phyloP scores from a whole-genome alignment of 495 filamentous ascomycete genomes.

The Annulohypoxylon moriforme region DNA sequence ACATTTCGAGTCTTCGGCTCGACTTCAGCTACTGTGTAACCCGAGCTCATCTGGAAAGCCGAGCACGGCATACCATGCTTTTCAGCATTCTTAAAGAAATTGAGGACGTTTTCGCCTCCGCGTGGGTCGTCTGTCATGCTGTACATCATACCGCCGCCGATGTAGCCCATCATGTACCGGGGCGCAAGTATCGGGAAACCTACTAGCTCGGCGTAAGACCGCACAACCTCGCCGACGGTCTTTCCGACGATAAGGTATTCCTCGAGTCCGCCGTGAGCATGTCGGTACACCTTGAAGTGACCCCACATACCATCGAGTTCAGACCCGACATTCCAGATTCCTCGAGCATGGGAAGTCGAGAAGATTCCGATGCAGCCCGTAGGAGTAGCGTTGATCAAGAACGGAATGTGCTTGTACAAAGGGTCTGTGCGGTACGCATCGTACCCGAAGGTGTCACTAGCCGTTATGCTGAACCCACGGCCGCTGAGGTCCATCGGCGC shows the following conservation, averaged over 20 bases:
- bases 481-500: conserved; percentile 77
- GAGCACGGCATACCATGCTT: conserved; percentile 75
- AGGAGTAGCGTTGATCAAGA: conserved; percentile 71
- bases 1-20: conserved; percentile 75
- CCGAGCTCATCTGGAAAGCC: conserved; percentile 76
- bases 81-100: conserved; percentile 69
- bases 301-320: conserved; percentile 79
- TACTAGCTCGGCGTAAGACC: conserved; percentile 71
- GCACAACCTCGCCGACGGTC: conserved; percentile 71
- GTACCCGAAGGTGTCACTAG: conserved; percentile 76
- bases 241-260: conserved; percentile 75
- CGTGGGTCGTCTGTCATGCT: conserved; percentile 71
- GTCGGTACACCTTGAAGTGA: conserved; percentile 75
- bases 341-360: conserved; percentile 71
- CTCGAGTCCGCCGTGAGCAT: conserved; percentile 76
- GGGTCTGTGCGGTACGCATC: conserved; percentile 76
- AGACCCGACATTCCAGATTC: conserved; percentile 72
- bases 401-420: conserved; percentile 77
- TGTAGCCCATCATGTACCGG: conserved; percentile 75
- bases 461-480: conserved; percentile 71
- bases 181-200: conserved; percentile 73
- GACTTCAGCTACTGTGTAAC: conserved; percentile 73
- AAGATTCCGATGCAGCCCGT: conserved; percentile 72
- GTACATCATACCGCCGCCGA: conserved; percentile 77
- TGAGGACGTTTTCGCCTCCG: conserved; percentile 67